Base-by-base conservation (phyloP, 2,329 filamentous ascomycete species). In the Coniochaeta pulveracea region DNA sequence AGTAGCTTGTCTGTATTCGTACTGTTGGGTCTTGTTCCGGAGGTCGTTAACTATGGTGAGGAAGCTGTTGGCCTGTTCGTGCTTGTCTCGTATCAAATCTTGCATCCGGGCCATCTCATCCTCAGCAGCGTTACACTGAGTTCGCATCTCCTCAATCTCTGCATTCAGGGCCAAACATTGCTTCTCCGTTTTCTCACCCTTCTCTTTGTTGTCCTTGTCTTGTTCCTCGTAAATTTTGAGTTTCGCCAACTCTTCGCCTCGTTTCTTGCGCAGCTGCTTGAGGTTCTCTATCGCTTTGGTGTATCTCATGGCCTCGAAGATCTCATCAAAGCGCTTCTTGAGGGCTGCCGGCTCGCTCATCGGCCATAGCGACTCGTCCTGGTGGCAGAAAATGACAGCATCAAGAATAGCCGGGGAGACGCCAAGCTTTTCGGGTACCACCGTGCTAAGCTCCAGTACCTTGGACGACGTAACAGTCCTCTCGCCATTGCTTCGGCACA, bases 281-380 rank as follows among this genome's bases (percentile, higher is more conserved):
- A 98, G 82, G 53, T 93, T 94, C 28, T 95, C 88, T 39, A 98
- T 93, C 12, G 88, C 91, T 50, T 94, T 95, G 21, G 88, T 94
- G 56, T 96, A 98, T 53, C 94, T 95, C 58, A 85, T 67, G 2
- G 91, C 91, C 57, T 96, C 91, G 45, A 98, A 98, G 9, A 98
- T 98, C 52, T 94, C 85, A 50, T 98, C 91, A 39, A 98, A 98
- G 34, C 79, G 81, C 55, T 93, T 93, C 58, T 98, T 98, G 33
- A 98, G 64, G 1, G 74, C 75, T 0, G 73, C 64, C 0, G 91
- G 85, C 48, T 93, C 85, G 50, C 85, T 93, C 69, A 98, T 78
- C 0, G 91, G 91, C 91, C 91, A 98, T 18, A 96, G 60, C 17
- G 89, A 95, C 45, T 98, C 91, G 52, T 98, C 91, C 52, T 98